A percentile compares a stretch with the other conserved stretches of the same genome.
These are phyloP conservation scores for Mortierella claussenii DNA, from an alignment of 192 early-diverging fungal species.

Conservation along the genomic window DNA sequence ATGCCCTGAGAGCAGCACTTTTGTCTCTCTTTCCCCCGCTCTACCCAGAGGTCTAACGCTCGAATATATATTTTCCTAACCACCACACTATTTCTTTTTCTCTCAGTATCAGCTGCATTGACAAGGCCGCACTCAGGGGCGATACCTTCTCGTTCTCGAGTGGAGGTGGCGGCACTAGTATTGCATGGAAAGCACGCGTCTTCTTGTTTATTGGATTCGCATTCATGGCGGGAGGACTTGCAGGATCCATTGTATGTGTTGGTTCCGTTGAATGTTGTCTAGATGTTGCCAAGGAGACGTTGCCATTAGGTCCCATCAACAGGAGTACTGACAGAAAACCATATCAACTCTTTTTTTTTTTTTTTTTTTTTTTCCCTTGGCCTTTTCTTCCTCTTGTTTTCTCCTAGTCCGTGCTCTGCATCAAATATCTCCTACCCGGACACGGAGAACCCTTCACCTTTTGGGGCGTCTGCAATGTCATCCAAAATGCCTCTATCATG, in stretches of 20 bases:
- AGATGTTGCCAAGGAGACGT: too few relatives aligned
- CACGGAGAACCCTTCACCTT: slow-evolving; percentile 36
- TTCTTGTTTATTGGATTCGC: slow-evolving; percentile 70
- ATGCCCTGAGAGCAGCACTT: slow-evolving; percentile 5
- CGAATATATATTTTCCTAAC: too few relatives aligned
- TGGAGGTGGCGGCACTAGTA: slow-evolving; percentile 25
- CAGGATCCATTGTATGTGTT: slow-evolving; percentile 62
- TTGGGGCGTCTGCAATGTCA: slow-evolving; percentile 49
- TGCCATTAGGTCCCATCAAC: too few relatives aligned
- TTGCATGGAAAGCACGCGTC: slow-evolving; percentile 62
- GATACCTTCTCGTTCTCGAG: slow-evolving; percentile 60
- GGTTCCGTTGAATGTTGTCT: background rate
- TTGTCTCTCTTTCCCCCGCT: too few relatives aligned
- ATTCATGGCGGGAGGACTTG: slow-evolving; percentile 67
- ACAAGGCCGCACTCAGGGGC: slow-evolving; percentile 58
- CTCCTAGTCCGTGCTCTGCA: slow-evolving; percentile 31
- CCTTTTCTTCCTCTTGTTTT: background rate
- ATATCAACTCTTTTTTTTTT: background rate
- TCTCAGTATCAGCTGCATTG: slow-evolving; percentile 63
- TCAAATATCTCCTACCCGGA: slow-evolving; percentile 33
- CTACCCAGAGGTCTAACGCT: too few relatives aligned
- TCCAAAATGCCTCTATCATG: slow-evolving; percentile 46
- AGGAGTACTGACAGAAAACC: too few relatives aligned
- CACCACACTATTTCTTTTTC: background rate
- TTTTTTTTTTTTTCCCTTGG: background rate